A percentile compares a stretch with the other conserved stretches of the same genome.
Conservation (phyloP, 805 yeast species). For the Barnettozyma botsteinii region DNA sequence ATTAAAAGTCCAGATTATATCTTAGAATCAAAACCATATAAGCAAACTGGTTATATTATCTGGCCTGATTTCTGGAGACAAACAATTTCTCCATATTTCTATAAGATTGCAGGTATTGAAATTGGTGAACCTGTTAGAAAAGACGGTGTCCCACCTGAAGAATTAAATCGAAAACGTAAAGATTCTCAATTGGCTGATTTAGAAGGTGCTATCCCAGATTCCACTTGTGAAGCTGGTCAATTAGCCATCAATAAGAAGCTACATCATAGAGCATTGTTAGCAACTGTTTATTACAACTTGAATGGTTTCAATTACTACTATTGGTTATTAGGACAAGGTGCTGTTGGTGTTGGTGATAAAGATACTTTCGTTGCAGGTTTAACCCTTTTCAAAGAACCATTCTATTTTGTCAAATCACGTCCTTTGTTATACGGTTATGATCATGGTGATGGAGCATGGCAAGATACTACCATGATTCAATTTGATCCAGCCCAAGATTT, state of each 20-base stretch:
- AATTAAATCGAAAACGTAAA: conserved; percentile 38
- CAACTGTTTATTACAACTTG: conserved; percentile 61
- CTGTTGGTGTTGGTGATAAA: conserved; percentile 77
- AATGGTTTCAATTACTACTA: conserved; percentile 65
- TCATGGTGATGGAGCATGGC: conserved; percentile 21
- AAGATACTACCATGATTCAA: conserved; percentile 27
- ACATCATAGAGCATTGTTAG: conserved; percentile 52
- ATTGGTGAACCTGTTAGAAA: conserved; percentile 33
- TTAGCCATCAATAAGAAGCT: conserved; percentile 53
- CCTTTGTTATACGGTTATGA: conserved; percentile 23
- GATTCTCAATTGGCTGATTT: conserved; percentile 47
- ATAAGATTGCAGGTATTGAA: conserved; percentile 46
- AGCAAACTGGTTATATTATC: conserved; percentile 40
- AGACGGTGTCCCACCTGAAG: conserved; percentile 29
- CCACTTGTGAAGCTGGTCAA: conserved; percentile 70
- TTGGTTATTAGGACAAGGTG: conserved; percentile 66
- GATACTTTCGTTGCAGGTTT: conserved; percentile 53
- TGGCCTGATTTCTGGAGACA: conserved; percentile 74
- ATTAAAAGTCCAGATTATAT: conserved; percentile 42
- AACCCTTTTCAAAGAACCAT: conserved; percentile 21
- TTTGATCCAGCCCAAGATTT: conserved; percentile 25
- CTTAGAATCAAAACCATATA: conserved; percentile 40
- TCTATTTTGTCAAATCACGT: conserved; percentile 24
- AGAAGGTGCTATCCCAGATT: conserved; percentile 62
- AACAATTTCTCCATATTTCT: conserved; percentile 56